Evolutionary conservation across 2,329 filamentous ascomycete species (phyloP).

Genomic region (Phyllosticta citriasiana): DNA sequence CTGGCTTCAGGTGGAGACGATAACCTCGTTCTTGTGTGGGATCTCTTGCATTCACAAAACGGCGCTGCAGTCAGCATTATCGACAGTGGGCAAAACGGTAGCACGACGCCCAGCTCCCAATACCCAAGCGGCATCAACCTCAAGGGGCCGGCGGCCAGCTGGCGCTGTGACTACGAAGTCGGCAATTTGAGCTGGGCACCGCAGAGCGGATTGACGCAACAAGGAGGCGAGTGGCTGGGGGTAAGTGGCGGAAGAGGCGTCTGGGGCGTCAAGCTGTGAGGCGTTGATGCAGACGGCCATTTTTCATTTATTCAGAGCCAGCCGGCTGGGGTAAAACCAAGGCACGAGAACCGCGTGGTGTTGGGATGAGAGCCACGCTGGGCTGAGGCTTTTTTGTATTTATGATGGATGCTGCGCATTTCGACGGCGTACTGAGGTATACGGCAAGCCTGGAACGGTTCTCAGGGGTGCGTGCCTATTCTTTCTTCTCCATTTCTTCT

Average conservation of each 20-base stretch:
- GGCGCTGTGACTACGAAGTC: constrained; percentile 81
- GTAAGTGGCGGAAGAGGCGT: constrained; percentile 71
- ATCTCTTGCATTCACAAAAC: constrained; percentile 63
- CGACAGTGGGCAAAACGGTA: constrained; percentile 16
- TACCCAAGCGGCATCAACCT: constrained; percentile 31
- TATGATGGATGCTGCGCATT: constrained; percentile 10
- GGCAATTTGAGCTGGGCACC: constrained; percentile 80
- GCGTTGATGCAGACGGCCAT: not conserved
- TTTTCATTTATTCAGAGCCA: not conserved
- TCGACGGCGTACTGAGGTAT: constrained; percentile 7
- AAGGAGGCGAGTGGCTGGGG: constrained; percentile 74
- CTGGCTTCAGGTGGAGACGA: constrained; percentile 90
- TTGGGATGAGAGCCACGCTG: not conserved
- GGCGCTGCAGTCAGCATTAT: constrained; percentile 39
- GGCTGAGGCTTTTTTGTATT: not conserved
- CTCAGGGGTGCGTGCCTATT: not conserved
- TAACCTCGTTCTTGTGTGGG: constrained; percentile 86
- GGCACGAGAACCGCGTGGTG: not conserved
- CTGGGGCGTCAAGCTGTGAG: constrained; percentile 57
- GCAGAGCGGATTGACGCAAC: constrained; percentile 53
- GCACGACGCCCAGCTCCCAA: constrained; percentile 17
- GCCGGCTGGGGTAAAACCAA: not conserved
- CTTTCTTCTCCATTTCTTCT: not conserved
- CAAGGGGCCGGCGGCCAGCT: constrained; percentile 63
- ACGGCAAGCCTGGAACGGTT: not conserved